phyloP scores from a whole-genome alignment of 2,329 filamentous ascomycete species.

The Hypoxylon sp. region DNA sequence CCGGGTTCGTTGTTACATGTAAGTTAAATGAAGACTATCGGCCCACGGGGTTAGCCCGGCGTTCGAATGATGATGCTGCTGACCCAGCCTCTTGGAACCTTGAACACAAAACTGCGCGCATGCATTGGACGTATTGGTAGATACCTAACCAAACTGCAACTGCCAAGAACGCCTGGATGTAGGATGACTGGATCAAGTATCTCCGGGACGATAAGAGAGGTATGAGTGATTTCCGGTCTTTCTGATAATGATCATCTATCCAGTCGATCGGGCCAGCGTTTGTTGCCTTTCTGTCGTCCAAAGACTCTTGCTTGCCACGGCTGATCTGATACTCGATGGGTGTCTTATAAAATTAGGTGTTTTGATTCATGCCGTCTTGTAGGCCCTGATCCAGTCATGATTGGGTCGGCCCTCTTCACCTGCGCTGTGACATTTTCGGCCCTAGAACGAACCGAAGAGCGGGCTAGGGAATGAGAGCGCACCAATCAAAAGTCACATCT shows the following conservation, averaged over 20 bases:
- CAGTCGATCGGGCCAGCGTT: constrained; percentile 14
- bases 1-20: too few relatives aligned
- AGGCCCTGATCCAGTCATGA: constrained; percentile 24
- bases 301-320: constrained; percentile 17
- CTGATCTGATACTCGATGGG: constrained; percentile 20
- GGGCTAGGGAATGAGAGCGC: constrained; percentile 14
- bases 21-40: constrained; percentile 6
- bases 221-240: too few relatives aligned
- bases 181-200: too few relatives aligned
- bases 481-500: constrained; percentile 32
- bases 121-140: constrained; percentile 16
- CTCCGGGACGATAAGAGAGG: constrained; percentile 18
- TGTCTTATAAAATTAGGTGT: constrained; percentile 32
- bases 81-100: constrained; percentile 27
- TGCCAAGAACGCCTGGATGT: too few relatives aligned
- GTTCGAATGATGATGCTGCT: constrained; percentile 20
- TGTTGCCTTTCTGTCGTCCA: constrained; percentile 25
- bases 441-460: constrained; percentile 41
- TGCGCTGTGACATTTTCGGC: constrained; percentile 36
- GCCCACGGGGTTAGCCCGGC: constrained; percentile 18
- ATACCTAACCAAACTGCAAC: too few relatives aligned
- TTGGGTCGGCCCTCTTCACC: constrained; percentile 24
- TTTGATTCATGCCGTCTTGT: constrained; percentile 19
- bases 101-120: too few relatives aligned
- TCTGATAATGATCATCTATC: too few relatives aligned